Conservation (phyloP, 768 basidiomycete species). For the Erythrobasidium yunnanense region DNA sequence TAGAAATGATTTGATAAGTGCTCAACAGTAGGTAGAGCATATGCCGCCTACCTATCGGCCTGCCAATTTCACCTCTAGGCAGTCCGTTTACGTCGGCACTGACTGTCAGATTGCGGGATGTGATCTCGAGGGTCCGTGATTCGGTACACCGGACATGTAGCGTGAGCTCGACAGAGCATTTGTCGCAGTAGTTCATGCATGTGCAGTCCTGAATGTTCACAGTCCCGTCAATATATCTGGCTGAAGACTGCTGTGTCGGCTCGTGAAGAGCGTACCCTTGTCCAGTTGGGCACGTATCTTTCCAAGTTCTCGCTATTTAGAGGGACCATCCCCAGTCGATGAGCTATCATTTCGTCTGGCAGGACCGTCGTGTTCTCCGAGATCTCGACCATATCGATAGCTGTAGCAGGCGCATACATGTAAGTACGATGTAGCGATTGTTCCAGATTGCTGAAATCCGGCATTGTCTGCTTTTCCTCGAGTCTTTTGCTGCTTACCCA, state of each 20-base stretch:
- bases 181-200: slow-evolving; percentile 69
- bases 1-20: not conserved
- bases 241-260: too few relatives aligned
- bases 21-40: not conserved
- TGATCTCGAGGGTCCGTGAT: slow-evolving; percentile 64
- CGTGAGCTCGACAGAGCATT: slow-evolving; percentile 70
- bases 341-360: slow-evolving; percentile 94
- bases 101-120: slow-evolving; percentile 59
- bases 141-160: slow-evolving; percentile 57
- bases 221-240: too few relatives aligned
- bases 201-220: slow-evolving; percentile 78
- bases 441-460: too few relatives aligned
- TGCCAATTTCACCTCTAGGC: slow-evolving; percentile 26
- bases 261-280: slow-evolving; percentile 39
- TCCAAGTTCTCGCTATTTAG: slow-evolving; percentile 72
- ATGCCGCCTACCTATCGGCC: slow-evolving; percentile 31
- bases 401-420: slow-evolving; percentile 46
- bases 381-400: slow-evolving; percentile 93
- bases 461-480: too few relatives aligned
- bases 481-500: too few relatives aligned
- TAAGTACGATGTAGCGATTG: too few relatives aligned
- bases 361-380: slow-evolving; percentile 80
- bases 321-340: slow-evolving; percentile 88
- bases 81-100: slow-evolving; percentile 25
- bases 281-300: slow-evolving; percentile 37